phyloP scores from a whole-genome alignment of 2,329 filamentous ascomycete species.

The Fusarium udum region DNA sequence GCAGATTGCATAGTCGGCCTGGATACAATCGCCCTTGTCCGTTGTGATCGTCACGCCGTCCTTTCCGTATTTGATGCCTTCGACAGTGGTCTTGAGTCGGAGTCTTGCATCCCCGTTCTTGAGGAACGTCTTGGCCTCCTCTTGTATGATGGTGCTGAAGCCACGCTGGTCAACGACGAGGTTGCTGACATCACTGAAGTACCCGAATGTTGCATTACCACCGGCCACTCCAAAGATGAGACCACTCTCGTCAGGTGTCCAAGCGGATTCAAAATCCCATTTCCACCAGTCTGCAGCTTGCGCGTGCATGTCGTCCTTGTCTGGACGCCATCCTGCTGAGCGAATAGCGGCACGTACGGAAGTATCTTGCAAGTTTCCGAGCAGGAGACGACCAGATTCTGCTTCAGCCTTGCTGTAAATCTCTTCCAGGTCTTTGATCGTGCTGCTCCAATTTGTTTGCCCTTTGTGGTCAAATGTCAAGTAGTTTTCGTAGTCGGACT shows the following conservation, averaged over 20 bases:
- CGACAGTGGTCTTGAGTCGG: conserved; percentile 66
- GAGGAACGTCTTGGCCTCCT: conserved; percentile 67
- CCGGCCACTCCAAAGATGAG: conserved; percentile 64
- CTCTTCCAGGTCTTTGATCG: conserved; percentile 61
- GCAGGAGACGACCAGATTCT: conserved; percentile 66
- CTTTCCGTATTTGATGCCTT: conserved; percentile 61
- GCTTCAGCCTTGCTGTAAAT: conserved; percentile 57
- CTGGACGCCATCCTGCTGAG: conserved; percentile 70
- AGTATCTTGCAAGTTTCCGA: conserved; percentile 68
- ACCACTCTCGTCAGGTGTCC: conserved; percentile 63
- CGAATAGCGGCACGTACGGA: conserved; percentile 67
- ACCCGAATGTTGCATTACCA: conserved; percentile 69
- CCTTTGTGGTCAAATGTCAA: conserved; percentile 69
- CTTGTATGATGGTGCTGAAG: conserved; percentile 66
- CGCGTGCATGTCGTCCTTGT: conserved; percentile 57
- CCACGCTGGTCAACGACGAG: conserved; percentile 70
- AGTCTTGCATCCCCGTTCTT: conserved; percentile 63
- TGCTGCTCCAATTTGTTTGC: conserved; percentile 56
- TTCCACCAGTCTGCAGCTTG: conserved; percentile 67
- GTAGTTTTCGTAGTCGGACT: conserved; percentile 67
- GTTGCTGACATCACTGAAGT: conserved; percentile 70
- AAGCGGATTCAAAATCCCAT: conserved; percentile 68
- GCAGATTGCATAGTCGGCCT: conserved; percentile 69
- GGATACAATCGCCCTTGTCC: conserved; percentile 62
- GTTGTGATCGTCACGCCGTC: conserved; percentile 63